A percentile compares a stretch with the other conserved stretches of the same genome.
These are phyloP conservation scores for Sarcocystis neurona DNA, from an alignment of 169 alveolate species.

Conservation along the genomic window DNA sequence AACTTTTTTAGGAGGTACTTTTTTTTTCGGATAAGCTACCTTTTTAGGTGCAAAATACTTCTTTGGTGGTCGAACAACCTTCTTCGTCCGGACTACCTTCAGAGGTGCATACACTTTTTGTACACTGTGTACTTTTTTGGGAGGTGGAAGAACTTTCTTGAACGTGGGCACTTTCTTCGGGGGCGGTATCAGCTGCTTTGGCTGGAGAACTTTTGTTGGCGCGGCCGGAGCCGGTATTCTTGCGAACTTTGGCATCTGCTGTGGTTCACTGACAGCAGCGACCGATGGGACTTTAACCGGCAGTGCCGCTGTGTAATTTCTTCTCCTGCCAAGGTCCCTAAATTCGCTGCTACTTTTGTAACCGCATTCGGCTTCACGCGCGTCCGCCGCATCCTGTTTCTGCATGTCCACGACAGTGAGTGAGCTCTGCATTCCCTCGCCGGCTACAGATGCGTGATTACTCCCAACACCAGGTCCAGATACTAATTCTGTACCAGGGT, in stretches of 20 bases:
- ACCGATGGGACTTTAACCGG: not conserved
- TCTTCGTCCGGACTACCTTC: not conserved
- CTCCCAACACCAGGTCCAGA: too few relatives aligned
- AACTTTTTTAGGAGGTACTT: not conserved
- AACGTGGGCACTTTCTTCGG: not conserved
- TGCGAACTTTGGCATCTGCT: not conserved
- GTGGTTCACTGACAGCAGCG: not conserved
- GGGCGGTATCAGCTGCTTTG: not conserved
- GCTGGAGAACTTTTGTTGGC: not conserved
- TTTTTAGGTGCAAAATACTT: too few relatives aligned
- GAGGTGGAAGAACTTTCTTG: slow-evolving; percentile 19
- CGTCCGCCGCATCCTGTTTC: too few relatives aligned
- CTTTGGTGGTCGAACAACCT: slow-evolving; percentile 13
- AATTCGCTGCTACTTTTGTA: too few relatives aligned
- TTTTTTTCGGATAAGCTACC: not conserved
- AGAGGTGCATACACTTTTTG: not conserved
- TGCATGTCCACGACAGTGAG: too few relatives aligned
- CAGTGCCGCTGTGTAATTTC: not conserved
- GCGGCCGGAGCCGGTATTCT: not conserved
- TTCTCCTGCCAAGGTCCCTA: not conserved
- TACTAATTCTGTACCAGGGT: too few relatives aligned
- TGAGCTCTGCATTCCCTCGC: too few relatives aligned
- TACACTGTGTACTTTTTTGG: not conserved
- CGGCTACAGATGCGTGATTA: too few relatives aligned
- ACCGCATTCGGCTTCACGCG: too few relatives aligned